Evolutionary conservation across 2,329 filamentous ascomycete genomes (phyloP), one percentile per base, ranked within the genome.

Genomic region (Penicillium sp.): DNA sequence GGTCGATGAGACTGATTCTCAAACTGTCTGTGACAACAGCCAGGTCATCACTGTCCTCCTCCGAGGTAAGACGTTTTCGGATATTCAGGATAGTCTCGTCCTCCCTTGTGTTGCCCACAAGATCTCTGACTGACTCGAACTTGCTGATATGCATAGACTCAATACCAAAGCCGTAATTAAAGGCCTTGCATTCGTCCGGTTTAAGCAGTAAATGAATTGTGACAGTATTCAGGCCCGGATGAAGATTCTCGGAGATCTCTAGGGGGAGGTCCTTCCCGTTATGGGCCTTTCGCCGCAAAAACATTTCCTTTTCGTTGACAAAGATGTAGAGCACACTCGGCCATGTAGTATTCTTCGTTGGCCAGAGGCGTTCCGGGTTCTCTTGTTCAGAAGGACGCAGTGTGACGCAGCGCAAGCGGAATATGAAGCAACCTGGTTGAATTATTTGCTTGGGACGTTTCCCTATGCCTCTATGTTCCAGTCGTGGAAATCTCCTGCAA

Each of bases 231-330:
- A 68, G 65, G 0, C 89, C 90, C 15, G 72, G 60, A 8, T 64
- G 67, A 5, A 95, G 59, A 18, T 82, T 69, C 0, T 68, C 56
- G 2, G 90, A 91, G 23, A 96, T 74, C 60, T 96, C 90, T 6
- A 89, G 76, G 0, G 92, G 86, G 8, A 90, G 70, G 61, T 95
- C 89, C 60, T 86, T 89, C 10, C 85, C 86, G 64, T 92, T 82
- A 56, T 94, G 86, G 1, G 83, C 69, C 62, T 89, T 90, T 26
- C 87, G 82, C 38, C 87, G 82, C 9, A 84, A 68, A 23, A 77
- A 74, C 15, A 90, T 68, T 10, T 84, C 75, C 0, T 72, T 65
- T 0, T 70, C 76, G 61, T 96, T 95, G 54, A 95, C 69, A 15
- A 80, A 77, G 54, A 93, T 78, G 55, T 86, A 89, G 0, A 90